Evolutionary conservation across 148 eudicot species (phyloP).

Genomic region (Camellia sinensis): DNA sequence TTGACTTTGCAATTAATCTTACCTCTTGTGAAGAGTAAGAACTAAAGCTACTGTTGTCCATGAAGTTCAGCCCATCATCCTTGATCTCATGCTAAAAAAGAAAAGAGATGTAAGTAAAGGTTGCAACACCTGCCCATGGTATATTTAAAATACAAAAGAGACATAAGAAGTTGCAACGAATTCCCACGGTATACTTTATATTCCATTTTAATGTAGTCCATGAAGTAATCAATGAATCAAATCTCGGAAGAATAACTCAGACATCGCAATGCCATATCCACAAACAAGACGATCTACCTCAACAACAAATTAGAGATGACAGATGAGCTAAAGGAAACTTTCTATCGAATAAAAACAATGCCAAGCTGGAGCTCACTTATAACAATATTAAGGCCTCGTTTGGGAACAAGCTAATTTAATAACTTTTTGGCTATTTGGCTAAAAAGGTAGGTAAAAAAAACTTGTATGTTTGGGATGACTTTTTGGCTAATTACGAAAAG

Average conservation of each 20-base stretch:
- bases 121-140: not conserved
- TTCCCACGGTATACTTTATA: not conserved
- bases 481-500: too few species aligned
- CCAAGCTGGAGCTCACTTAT: conserved; percentile 10
- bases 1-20: not conserved
- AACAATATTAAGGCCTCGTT: too few species aligned
- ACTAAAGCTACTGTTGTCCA: conserved; percentile 29
- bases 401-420: too few species aligned
- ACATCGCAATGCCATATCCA: not conserved
- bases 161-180: not conserved
- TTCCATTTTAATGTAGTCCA: not conserved
- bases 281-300: not conserved
- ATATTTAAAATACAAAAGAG: not conserved
- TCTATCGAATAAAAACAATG: not conserved
- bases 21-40: conserved; percentile 35
- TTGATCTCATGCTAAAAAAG: conserved; percentile 25
- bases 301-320: not conserved
- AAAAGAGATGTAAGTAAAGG: conserved; percentile 7
- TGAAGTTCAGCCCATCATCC: conserved; percentile 27
- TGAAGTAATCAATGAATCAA: not conserved
- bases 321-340: too few species aligned
- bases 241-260: not conserved
- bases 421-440: too few species aligned
- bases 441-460: too few species aligned
- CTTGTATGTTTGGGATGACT: too few species aligned